Evolutionary conservation across 2,329 filamentous ascomycete species (phyloP), one percentile per base, ranked within the genome.

Genomic region (Aspergillus fumigatiaffinis): DNA sequence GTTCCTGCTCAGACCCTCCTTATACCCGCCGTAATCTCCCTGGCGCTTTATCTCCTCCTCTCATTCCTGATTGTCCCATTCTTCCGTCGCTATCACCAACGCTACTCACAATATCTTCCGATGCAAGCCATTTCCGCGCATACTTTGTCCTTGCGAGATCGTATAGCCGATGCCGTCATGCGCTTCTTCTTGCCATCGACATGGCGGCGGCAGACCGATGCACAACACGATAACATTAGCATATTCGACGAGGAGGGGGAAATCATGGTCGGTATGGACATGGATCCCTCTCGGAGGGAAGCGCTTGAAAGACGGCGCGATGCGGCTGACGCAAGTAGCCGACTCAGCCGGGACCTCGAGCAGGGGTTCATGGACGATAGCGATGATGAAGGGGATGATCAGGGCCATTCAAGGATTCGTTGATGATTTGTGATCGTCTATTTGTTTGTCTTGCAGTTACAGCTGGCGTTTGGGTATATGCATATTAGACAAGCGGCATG

Each of bases 331-430:
- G 73, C 61, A 51, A 73, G 73, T 65, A 69, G 84, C 64, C 81
- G 91, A 60, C 68, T 96, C 60, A 93, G 90, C 71, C 81, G 91
- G 75, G 91, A 96, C 77, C 73, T 93, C 52, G 90, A 93, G 71
- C 83, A 88, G 66, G 88, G 87, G 0, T 91, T 91, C 69, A 84
- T 84, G 74, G 88, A 90, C 70, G 87, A 89, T 64, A 90, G 87
- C 68, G 85, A 88, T 55, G 85, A 87, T 41, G 84, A 86, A 54
- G 71, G 67, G 51, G 64, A 62, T 29, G 53, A 58, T 51, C 54
- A 54, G 80, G 65, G 68, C 76, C 71, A 54, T 52, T 48, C 52
- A 38, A 47, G 47, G 23, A 44, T 26, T 41, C 56, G 61, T 35
- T 63, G 51, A 51, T 67, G 63, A 64, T 56, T 41, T 25, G 51